phyloP scores from a whole-genome alignment of 2,329 filamentous ascomycete species.

The Fusarium robinianum region DNA sequence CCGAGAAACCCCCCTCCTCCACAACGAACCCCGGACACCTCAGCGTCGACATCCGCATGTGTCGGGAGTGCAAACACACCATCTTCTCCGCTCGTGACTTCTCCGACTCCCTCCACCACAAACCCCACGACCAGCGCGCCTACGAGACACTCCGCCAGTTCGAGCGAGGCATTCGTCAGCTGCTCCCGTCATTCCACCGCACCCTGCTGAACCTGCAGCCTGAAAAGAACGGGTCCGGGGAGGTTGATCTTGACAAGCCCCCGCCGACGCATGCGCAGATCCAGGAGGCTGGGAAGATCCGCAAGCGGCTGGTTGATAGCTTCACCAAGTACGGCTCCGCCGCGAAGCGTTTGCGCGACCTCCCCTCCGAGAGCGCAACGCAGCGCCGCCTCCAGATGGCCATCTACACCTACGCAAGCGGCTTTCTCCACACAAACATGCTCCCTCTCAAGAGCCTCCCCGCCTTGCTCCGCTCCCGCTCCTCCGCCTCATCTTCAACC shows the following conservation, averaged over 20 bases:
- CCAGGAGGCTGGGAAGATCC: slow-evolving; percentile 82
- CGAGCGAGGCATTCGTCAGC: slow-evolving; percentile 79
- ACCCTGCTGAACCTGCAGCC: slow-evolving; percentile 72
- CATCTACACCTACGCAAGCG: slow-evolving; percentile 79
- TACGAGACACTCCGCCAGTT: slow-evolving; percentile 87
- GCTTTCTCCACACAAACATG: slow-evolving; percentile 89
- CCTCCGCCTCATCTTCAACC: slow-evolving; percentile 40
- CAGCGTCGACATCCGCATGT: slow-evolving; percentile 85
- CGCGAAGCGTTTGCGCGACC: slow-evolving; percentile 77
- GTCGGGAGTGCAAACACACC: slow-evolving; percentile 76
- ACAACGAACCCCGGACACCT: slow-evolving; percentile 55
- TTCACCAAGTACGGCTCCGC: slow-evolving; percentile 87
- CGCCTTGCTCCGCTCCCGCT: slow-evolving; percentile 60
- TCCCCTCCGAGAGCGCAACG: slow-evolving; percentile 72
- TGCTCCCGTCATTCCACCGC: slow-evolving; percentile 84
- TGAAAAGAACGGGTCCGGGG: slow-evolving; percentile 45
- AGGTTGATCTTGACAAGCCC: slow-evolving; percentile 46
- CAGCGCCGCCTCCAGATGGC: slow-evolving; percentile 79
- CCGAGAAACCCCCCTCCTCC: slow-evolving; percentile 45
- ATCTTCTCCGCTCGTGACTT: slow-evolving; percentile 76
- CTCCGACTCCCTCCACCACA: slow-evolving; percentile 66
- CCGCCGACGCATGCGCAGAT: slow-evolving; percentile 68
- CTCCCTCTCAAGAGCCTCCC: slow-evolving; percentile 79
- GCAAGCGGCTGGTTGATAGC: slow-evolving; percentile 86
- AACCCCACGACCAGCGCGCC: slow-evolving; percentile 74